Evolutionary conservation across 305 asterid genomes (phyloP), one percentile per base, ranked within the genome.

Genomic region (Fraxinus angustifolia): DNA sequence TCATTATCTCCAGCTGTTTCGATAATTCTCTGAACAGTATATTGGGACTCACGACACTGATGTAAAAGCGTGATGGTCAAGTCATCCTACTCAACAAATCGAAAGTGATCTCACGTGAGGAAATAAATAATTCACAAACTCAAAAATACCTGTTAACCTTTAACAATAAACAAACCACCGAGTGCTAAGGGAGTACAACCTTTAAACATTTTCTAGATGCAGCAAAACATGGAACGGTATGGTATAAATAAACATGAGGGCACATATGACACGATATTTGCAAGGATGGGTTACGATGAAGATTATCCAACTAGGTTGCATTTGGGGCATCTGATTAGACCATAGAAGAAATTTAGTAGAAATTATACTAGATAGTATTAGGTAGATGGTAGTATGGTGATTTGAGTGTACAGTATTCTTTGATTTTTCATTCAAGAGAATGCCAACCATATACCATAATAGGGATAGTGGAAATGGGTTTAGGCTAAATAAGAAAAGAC

Each of bases 1-100:
- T 96, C 99, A 17, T 94, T 90, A 73, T 93, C 98, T 36, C 96
- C 98, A 26, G 95, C 91, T 33, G 96, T 87, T 86, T 96, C 97
- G 0, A 96, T 89, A 84, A 96, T 91, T 83, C 90, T 88, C 87
- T 92, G 99, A 67, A 96, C 92, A 2, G 94, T 92, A 87, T 86
- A 90, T 16, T 92, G 92, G 58, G 97, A 93, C 86, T 90, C 91
- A 11, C 90, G 96, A 82, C 99, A 96, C 81, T 96, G 99, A 33
- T 88, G 97, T 26, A 92, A 85, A 30, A 96, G 96, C 11, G 97
- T 92, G 79, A 80, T 78, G 79, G 97, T 92, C 87, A 96, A 86
- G 75, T 96, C 99, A 83, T 96, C 99, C 99, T 96, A 90, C 70
- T 81, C 53, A 40, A 35, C 19, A 80, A 80, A 23, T 30, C n/a